Evolutionary conservation across 192 early-diverging fungal species (phyloP).

Genomic region (Entomortierella beljakovae): DNA sequence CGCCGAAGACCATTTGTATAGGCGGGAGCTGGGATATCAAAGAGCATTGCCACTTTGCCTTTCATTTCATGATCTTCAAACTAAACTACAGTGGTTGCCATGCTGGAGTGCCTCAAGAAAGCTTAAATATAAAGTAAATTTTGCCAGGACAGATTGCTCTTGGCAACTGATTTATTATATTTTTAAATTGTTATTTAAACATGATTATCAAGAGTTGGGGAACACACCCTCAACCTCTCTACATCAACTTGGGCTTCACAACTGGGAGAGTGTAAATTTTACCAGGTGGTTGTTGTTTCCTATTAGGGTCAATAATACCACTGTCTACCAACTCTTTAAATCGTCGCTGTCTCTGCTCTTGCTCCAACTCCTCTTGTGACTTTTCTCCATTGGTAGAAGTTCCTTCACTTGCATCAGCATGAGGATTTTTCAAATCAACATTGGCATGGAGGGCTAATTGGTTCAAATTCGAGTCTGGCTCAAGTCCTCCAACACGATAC

Average conservation of each 20-base stretch:
- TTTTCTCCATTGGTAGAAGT: too few relatives aligned
- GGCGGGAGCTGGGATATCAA: too few relatives aligned
- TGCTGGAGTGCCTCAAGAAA: too few relatives aligned
- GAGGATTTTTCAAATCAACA: background rate
- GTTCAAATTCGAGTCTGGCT: background rate
- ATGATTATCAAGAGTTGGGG: background rate
- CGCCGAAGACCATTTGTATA: too few relatives aligned
- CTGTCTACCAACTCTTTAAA: constrained; percentile 9
- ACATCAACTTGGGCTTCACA: constrained; percentile 32
- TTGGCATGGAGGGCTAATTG: background rate
- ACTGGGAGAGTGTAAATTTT: constrained; percentile 30
- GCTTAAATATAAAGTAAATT: too few relatives aligned
- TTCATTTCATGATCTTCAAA: too few relatives aligned
- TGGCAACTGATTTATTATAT: too few relatives aligned
- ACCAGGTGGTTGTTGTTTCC: background rate
- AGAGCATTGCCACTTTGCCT: too few relatives aligned
- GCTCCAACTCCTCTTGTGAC: constrained; percentile 15
- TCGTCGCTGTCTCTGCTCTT: constrained; percentile 11
- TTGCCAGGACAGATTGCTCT: too few relatives aligned
- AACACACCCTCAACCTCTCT: background rate
- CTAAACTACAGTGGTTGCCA: too few relatives aligned
- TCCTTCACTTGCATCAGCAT: constrained; percentile 11
- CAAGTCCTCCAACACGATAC: constrained; percentile 34
- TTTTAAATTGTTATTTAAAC: background rate
- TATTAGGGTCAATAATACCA: background rate